Evolutionary conservation across 2,329 filamentous ascomycete species (phyloP), one percentile per base, ranked within the genome.

Genomic region (Beauveria australis): DNA sequence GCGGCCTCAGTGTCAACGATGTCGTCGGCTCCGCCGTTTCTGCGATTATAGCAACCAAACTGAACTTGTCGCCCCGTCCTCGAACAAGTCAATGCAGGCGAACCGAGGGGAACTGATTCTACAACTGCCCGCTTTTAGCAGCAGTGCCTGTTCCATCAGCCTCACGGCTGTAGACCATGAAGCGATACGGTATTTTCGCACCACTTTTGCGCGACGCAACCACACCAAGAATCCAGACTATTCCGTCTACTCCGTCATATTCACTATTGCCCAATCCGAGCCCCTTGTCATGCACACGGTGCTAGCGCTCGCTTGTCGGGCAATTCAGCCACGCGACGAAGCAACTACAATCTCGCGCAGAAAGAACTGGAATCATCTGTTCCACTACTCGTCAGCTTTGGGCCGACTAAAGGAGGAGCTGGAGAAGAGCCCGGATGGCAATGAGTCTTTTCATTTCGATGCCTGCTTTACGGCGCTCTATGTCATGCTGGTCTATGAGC

Each of bases 181-280:
- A 55, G 70, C 72, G 2, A 73, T 75, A 12, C 67, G 66, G 24
- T 72, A 72, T 56, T 74, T 73, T 56, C 71, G 72, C 14, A 73
- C 72, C 6, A 69, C 66, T 2, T 73, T 73, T 59, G 70, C 71
- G n/a, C 67, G 66, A 49, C 61, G 68, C 19, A 67, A 74, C 30
- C 72, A 74, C 59, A 74, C 72, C 37, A 74, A 74, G 54, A 73
- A 73, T 37, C 70, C 71, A 1, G 67, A 72, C n/a, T 74, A 68
- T 30, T 72, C 69, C 0, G 61, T 73, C 2, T 71, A 70, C 49
- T 71, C 71, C 28, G 69, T 74, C 61, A 71, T 75, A 62, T 74
- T 74, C 59, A 62, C 64, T 19, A 64, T 73, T 19, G 72, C 72
- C 2, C 63, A 68, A 53, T 63, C 66, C 10, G 69, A 73, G 18